Percentiles rank a stretch among this genome's conserved stretches.
phyloP scores from a whole-genome alignment of 139 green algal genomes.

The Penium margaritaceum region DNA sequence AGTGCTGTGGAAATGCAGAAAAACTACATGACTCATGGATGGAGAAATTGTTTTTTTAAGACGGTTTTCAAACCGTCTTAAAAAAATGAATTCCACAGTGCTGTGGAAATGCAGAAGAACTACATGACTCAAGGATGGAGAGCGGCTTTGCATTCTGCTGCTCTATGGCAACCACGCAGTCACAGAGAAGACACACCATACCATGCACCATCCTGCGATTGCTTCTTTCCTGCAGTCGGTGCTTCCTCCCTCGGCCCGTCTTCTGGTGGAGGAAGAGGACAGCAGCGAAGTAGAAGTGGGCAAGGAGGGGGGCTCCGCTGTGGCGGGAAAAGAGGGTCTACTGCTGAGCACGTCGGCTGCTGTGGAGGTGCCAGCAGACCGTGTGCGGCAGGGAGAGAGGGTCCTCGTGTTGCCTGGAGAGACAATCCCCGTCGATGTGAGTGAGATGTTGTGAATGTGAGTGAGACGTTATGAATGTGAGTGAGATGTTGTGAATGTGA shows the following conservation, averaged over 20 bases:
- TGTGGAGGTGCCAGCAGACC: slow-evolving; percentile 33
- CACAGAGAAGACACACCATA: too few relatives aligned
- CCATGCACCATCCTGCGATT: background rate
- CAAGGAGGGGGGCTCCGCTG: background rate
- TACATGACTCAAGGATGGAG: too few relatives aligned
- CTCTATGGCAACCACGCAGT: background rate
- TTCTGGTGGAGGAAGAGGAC: slow-evolving; percentile 63
- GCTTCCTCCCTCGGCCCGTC: slow-evolving; percentile 60
- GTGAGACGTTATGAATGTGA: too few relatives aligned
- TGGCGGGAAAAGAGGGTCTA: background rate
- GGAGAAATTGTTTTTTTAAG: too few relatives aligned
- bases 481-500: too few relatives aligned
- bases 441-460: background rate
- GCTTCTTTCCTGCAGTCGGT: slow-evolving; percentile 48
- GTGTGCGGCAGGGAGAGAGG: slow-evolving; percentile 56
- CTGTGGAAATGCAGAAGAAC: too few relatives aligned
- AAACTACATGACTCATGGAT: too few relatives aligned
- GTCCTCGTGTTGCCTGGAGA: slow-evolving; percentile 81
- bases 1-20: too few relatives aligned
- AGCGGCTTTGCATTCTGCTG: too few relatives aligned
- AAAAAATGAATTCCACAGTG: too few relatives aligned
- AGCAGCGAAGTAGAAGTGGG: background rate
- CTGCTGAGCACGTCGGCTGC: background rate
- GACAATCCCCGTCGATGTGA: slow-evolving; percentile 73
- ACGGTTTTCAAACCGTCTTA: too few relatives aligned